Base-by-base conservation (phyloP, 108 stramenopile species). In the Conticribra guillardii region DNA sequence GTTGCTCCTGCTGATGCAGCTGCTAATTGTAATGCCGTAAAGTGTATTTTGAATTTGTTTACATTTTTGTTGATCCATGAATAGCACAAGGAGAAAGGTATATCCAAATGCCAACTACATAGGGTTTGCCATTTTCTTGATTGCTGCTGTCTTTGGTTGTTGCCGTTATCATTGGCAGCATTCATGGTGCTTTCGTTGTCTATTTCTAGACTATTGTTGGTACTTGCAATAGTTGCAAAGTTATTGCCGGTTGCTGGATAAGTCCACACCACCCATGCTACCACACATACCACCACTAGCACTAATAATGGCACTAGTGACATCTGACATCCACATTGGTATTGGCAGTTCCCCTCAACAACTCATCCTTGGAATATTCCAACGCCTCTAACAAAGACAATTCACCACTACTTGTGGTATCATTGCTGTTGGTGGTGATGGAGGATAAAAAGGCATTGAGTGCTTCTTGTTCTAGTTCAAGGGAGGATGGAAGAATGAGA, bases 321-420 rank as follows among this genome's bases (percentile, higher is more conserved):
- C n/a, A n/a, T n/a, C n/a, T n/a, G n/a, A n/a, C n/a, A n/a, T n/a
- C n/a, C n/a, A 41, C 37, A 41, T 41, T 11, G 4, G 37, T 34
- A 34, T 32, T 17, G 11, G 30, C 37, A 11, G 37, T 44, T 21
- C 22, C 33, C 37, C 33, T 17, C 11, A 60, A 11, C 21, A 44
- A 3, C 11, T 21, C 37, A 44, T 60, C 60, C 17, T 45, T 21
- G 17, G 60, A 60, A 18, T 21, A 44, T 11, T 24, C 37, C 19
- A 60, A 44, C 60, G 60, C 60, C 11, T 60, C 41, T 34, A 60
- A 37, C 22, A 34, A 60, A 3, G 33, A 34, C 23, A 3, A 19
- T 24, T 60, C 37, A 23, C 60, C 60, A 11, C 23, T 34, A 7
- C 22, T n/a, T n/a, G n/a, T n/a, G n/a, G n/a, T n/a, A n/a, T n/a